Evolutionary conservation across 352 stramenopile genomes (phyloP).

Genomic region (Pythium sukuiense): DNA sequence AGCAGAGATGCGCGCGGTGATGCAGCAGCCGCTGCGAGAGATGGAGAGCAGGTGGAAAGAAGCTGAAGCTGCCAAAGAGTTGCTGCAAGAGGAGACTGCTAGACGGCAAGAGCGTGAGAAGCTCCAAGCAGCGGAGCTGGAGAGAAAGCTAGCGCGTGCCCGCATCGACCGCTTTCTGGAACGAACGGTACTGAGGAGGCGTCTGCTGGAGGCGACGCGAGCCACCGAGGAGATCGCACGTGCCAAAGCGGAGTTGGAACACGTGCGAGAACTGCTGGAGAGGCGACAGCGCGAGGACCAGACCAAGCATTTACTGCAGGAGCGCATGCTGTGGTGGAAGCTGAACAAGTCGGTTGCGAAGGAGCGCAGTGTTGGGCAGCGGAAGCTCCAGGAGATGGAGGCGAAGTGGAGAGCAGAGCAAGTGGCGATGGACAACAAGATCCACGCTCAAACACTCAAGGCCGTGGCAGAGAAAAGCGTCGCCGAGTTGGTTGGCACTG

Average conservation of each 20-base stretch:
- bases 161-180: conserved; percentile 24
- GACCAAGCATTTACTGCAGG: conserved; percentile 8
- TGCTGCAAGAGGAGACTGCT: neutral
- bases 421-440: neutral
- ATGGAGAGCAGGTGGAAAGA: conserved; percentile 46
- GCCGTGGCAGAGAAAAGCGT: conserved; percentile 5
- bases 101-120: neutral
- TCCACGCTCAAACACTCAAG: neutral
- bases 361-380: neutral
- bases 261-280: conserved; percentile 7
- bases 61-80: conserved; percentile 6
- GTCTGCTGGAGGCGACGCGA: conserved; percentile 5
- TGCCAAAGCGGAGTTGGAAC: conserved; percentile 7
- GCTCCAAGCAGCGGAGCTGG: neutral
- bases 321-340: conserved; percentile 24
- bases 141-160: conserved; percentile 2
- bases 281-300: conserved; percentile 2
- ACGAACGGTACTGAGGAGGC: conserved; percentile 7
- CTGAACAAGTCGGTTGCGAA: conserved; percentile 1
- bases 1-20: conserved; percentile 31
- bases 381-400: conserved; percentile 9
- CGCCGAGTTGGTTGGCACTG: conserved; percentile 6
- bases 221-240: conserved; percentile 9
- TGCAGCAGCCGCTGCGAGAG: conserved; percentile 36
- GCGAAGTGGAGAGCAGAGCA: neutral